A percentile compares a stretch with the other conserved stretches of the same genome.
Evolutionary conservation across 306 rosid genomes (phyloP).

Genomic region (Begonia loranthoides): DNA sequence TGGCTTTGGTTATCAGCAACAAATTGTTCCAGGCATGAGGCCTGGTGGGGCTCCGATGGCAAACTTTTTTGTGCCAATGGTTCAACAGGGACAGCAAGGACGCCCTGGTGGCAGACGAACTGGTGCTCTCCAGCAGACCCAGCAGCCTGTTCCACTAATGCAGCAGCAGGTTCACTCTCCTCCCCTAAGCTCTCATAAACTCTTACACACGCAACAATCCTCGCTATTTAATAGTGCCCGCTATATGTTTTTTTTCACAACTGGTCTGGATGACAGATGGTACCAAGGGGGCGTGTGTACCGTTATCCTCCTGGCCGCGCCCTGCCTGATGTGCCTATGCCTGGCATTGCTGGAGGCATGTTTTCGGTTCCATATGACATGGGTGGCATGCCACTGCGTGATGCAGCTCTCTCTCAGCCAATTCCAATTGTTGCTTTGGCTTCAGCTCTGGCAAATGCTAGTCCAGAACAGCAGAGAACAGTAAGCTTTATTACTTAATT

Average conservation of each 20-base stretch:
- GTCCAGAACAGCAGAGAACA: slow-evolving; percentile 97
- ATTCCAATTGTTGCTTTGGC: slow-evolving; percentile 92
- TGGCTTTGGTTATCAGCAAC: slow-evolving; percentile 29
- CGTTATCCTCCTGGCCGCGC: slow-evolving; percentile 90
- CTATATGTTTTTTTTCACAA: slow-evolving; percentile 8
- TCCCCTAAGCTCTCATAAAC: background rate
- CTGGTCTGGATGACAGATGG: slow-evolving; percentile 43
- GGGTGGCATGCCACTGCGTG: slow-evolving; percentile 72
- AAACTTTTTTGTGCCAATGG: slow-evolving; percentile 26
- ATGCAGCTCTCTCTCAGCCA: slow-evolving; percentile 60
- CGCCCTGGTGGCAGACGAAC: slow-evolving; percentile 27
- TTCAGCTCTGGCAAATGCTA: slow-evolving; percentile 79
- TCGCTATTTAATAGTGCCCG: background rate
- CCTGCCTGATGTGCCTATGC: slow-evolving; percentile 79
- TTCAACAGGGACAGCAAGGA: slow-evolving; percentile 23
- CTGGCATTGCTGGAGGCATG: slow-evolving; percentile 93
- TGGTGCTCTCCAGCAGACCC: slow-evolving; percentile 33
- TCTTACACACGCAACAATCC: background rate
- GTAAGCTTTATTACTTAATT: slow-evolving; percentile 17
- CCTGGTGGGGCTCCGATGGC: slow-evolving; percentile 19
- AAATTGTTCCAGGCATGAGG: slow-evolving; percentile 26
- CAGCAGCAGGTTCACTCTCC: slow-evolving; percentile 63
- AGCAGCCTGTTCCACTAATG: slow-evolving; percentile 83
- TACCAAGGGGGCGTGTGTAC: slow-evolving; percentile 83
- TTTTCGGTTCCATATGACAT: slow-evolving; percentile 88